Conservation (phyloP, 108 stramenopile species). For the Cylindrotheca fusiformis region DNA sequence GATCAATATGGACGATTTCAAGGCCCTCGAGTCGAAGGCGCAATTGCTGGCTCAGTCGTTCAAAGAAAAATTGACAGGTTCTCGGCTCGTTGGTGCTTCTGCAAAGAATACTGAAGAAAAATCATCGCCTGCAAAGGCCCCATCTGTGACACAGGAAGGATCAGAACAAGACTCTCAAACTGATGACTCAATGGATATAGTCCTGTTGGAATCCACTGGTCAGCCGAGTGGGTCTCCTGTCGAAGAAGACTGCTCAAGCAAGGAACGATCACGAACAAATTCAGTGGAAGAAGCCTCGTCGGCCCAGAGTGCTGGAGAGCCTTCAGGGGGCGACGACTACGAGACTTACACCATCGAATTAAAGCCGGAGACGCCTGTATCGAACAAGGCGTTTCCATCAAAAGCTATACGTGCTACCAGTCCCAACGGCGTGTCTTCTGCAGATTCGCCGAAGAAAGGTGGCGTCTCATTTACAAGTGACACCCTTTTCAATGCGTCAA, state of each 20-base stretch:
- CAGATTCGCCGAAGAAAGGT: not conserved
- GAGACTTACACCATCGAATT: no score
- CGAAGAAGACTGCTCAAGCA: no score
- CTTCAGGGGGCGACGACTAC: not conserved
- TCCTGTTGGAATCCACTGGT: no score
- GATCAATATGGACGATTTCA: conserved; percentile 16
- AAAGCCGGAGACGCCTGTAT: no score
- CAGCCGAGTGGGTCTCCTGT: no score
- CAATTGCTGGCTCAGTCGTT: conserved; percentile 3
- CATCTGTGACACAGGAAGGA: not conserved
- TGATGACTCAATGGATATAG: no score
- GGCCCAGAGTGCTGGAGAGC: not conserved
- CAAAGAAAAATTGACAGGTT: conserved; percentile 4
- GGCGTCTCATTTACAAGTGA: not conserved
- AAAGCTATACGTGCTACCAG: no score
- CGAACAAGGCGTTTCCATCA: no score
- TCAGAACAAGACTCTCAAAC: no score
- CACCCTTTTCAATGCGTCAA: not conserved
- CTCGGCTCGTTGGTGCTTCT: conserved; percentile 9
- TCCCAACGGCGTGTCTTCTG: not conserved
- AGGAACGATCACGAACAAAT: no score
- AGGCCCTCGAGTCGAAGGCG: conserved; percentile 7
- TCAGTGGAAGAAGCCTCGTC: no score
- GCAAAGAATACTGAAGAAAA: not conserved
- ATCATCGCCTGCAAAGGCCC: not conserved